These are phyloP conservation scores for Bothriochloa decipiens DNA, from an alignment of 176 grass and related monocot species.

Conservation along the genomic window DNA sequence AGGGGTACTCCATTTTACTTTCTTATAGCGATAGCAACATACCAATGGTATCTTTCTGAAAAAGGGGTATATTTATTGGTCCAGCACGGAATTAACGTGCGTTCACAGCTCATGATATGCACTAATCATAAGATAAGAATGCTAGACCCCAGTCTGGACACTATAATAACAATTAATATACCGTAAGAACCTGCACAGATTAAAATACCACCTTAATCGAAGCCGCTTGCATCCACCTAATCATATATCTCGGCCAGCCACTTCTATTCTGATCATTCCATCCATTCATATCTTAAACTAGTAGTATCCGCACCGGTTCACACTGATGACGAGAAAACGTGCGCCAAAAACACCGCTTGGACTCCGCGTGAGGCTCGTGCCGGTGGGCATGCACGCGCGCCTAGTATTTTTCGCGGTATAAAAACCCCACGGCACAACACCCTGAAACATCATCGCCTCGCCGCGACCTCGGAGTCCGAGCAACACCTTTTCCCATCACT, in stretches of 20 bases:
- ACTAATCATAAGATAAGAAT: conserved; percentile 18
- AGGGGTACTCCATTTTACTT: background rate
- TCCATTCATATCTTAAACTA: background rate
- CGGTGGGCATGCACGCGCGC: background rate
- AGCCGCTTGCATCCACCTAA: background rate
- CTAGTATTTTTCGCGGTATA: too few species aligned
- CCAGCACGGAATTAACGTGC: conserved; percentile 26
- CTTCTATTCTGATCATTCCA: background rate
- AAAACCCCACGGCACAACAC: background rate
- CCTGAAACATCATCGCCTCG: background rate
- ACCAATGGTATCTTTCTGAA: background rate
- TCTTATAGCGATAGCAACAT: background rate
- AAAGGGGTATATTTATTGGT: background rate
- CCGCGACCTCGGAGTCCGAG: background rate
- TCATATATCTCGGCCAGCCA: background rate
- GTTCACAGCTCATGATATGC: background rate
- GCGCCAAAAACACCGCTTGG: background rate
- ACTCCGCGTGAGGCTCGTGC: conserved; percentile 20
- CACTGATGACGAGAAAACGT: conserved; percentile 14
- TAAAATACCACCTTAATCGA: background rate
- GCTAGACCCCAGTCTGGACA: background rate
- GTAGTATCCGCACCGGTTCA: background rate
- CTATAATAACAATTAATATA: background rate
- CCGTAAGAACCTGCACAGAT: background rate
- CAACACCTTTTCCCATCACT: background rate